Evolutionary conservation across 2,329 filamentous ascomycete species (phyloP).

Genomic region (Pestalotiopsis sp.): DNA sequence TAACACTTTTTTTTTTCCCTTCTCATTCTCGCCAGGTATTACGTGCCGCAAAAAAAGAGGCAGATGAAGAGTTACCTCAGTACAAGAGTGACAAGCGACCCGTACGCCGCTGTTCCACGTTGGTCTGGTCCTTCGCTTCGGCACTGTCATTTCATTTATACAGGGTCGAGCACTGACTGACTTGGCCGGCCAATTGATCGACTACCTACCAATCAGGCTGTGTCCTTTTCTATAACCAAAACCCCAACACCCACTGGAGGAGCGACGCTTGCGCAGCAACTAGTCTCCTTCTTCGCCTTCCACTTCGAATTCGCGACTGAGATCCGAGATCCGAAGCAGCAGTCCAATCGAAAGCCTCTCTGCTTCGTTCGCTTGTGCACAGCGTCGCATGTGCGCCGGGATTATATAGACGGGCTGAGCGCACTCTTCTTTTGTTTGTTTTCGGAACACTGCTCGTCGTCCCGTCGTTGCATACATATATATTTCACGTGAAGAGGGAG

Average conservation of each 20-base stretch:
- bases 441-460: not conserved
- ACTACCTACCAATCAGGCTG: not conserved
- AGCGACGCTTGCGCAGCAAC: not conserved
- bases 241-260: not conserved
- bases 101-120: no score
- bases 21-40: no score
- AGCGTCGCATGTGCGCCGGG: not conserved
- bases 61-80: no score
- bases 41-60: no score
- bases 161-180: no score
- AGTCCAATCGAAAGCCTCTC: not conserved
- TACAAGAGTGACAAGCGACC: no score
- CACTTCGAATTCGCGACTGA: not conserved
- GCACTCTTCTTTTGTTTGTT: not conserved
- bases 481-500: no score
- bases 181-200: not conserved
- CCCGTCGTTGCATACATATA: not conserved
- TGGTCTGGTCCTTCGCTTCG: no score
- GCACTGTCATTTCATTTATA: no score
- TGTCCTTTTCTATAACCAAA: not conserved
- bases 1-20: no score
- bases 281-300: not conserved
- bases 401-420: not conserved
- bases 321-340: not conserved
- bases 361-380: not conserved